phyloP scores from a whole-genome alignment of 352 stramenopile genomes.

The Phytophthora lateralis region DNA sequence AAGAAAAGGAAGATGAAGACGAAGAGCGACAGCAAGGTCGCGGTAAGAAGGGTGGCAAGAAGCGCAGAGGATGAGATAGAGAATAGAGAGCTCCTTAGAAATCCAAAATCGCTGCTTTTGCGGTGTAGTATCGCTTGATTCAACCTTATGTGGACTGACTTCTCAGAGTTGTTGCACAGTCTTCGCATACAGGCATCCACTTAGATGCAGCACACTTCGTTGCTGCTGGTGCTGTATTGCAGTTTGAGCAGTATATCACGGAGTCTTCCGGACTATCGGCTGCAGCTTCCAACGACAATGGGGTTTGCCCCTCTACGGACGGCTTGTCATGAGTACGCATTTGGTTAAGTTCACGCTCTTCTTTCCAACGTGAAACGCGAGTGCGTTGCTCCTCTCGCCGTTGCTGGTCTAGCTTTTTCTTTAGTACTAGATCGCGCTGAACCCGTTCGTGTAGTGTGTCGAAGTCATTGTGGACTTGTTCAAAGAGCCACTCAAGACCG shows the following conservation, averaged over 20 bases:
- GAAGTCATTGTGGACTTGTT: slow-evolving; percentile 62
- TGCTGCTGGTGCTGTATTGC: slow-evolving; percentile 50
- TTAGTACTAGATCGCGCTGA: slow-evolving; percentile 47
- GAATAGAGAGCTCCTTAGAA: slow-evolving; percentile 7
- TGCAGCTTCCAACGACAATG: slow-evolving; percentile 2
- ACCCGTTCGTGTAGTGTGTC: slow-evolving; percentile 56
- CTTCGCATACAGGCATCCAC: slow-evolving; percentile 83
- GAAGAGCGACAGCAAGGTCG: slow-evolving; percentile 34
- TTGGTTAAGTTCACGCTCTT: slow-evolving; percentile 68
- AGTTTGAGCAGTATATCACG: slow-evolving; percentile 75
- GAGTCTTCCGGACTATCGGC: slow-evolving; percentile 33
- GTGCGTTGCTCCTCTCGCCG: slow-evolving; percentile 62
- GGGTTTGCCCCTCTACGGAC: slow-evolving; percentile 14
- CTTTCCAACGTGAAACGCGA: slow-evolving; percentile 70
- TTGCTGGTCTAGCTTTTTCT: slow-evolving; percentile 65
- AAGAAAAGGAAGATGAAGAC: slow-evolving; percentile 39
- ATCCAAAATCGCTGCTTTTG: slow-evolving; percentile 4
- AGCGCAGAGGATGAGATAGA: slow-evolving; percentile 23
- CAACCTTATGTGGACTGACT: slow-evolving; percentile 29
- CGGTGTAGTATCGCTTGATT: not conserved
- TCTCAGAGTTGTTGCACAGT: slow-evolving; percentile 56
- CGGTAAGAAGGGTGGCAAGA: slow-evolving; percentile 50
- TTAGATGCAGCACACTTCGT: slow-evolving; percentile 86
- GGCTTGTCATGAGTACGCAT: slow-evolving; percentile 68
- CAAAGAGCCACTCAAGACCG: slow-evolving; percentile 75